Evolutionary conservation across 2,329 filamentous ascomycete genomes (phyloP), one percentile per base, ranked within the genome.

Genomic region (Botrytis fragariae): DNA sequence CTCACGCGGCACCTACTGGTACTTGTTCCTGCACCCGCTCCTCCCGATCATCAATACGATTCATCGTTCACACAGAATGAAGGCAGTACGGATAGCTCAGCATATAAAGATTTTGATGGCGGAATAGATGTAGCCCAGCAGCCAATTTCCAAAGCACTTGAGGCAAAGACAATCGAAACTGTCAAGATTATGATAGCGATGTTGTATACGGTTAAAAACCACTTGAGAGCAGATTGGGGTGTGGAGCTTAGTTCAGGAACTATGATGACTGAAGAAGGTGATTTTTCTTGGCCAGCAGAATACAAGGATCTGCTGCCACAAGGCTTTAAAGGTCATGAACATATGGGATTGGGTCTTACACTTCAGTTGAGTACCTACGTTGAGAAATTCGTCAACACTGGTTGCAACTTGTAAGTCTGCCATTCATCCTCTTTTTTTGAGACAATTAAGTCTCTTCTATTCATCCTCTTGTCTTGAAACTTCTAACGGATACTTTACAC

Each of bases 201-300:
- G 68, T 84, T 90, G 3, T 91, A 89, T 77, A 88, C 89, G 0
- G 85, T 90, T 61, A 91, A 91, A 78, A 89, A 90, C 78, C 89
- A 90, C 77, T 82, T 91, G 0, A 86, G 89, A 29, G 87, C 88
- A 1, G 89, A 91, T 80, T 91, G 89, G 87, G 85, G 86, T 69
- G 83, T 86, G 59, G 80, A 86, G 69, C 75, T 74, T 22, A 79
- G 65, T 76, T 78, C 70, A 45, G 75, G 78, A 54, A 77, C 80
- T 32, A 73, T 78, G 68, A 75, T 81, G 16, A 80, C 79, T 29
- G 78, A 79, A 29, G 77, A 81, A 72, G 80, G 78, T 0, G 77
- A 82, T 10, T 75, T 80, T 22, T 81, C 81, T 29, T 80, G 79
- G 6, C 81, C 71, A 4, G 83, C 84, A 4, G 86, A 88, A 74